Conservation (phyloP, 139 green algal species). For the Monoraphidium neglectum region DNA sequence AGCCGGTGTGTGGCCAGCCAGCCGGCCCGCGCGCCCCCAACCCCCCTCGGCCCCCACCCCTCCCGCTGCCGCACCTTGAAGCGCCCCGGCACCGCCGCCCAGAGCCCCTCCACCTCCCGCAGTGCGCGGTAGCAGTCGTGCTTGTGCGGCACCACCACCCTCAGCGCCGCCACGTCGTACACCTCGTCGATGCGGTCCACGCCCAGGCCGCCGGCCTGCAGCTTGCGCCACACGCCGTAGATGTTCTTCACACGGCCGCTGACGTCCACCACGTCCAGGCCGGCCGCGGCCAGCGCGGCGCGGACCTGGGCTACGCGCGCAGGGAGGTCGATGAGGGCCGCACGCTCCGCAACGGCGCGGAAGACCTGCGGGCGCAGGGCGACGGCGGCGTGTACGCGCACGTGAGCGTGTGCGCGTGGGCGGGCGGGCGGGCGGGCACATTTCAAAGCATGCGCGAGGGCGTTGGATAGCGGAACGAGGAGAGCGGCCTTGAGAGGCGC, state of each 20-base stretch:
- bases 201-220: constrained; percentile 37
- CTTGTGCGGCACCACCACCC: constrained; percentile 81
- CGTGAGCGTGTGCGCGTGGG: too few species aligned
- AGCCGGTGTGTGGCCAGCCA: too few species aligned
- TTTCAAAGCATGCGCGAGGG: too few species aligned
- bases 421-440: too few species aligned
- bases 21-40: too few species aligned
- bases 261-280: constrained; percentile 67
- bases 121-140: constrained; percentile 82
- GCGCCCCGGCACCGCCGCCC: constrained; percentile 48
- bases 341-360: constrained; percentile 11
- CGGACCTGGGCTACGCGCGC: constrained; percentile 17
- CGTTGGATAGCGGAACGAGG: too few species aligned
- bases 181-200: constrained; percentile 50
- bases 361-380: neutral
- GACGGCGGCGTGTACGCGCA: too few species aligned
- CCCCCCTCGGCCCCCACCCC: too few species aligned
- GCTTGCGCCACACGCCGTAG: constrained; percentile 83
- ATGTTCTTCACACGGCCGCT: constrained; percentile 87
- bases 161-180: constrained; percentile 77
- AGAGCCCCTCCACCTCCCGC: constrained; percentile 62
- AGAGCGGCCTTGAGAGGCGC: too few species aligned
- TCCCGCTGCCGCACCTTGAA: too few species aligned
- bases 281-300: constrained; percentile 9
- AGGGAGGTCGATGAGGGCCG: neutral